phyloP scores from a whole-genome alignment of 2,329 filamentous ascomycete species.

The Ramichloridium luteum region DNA sequence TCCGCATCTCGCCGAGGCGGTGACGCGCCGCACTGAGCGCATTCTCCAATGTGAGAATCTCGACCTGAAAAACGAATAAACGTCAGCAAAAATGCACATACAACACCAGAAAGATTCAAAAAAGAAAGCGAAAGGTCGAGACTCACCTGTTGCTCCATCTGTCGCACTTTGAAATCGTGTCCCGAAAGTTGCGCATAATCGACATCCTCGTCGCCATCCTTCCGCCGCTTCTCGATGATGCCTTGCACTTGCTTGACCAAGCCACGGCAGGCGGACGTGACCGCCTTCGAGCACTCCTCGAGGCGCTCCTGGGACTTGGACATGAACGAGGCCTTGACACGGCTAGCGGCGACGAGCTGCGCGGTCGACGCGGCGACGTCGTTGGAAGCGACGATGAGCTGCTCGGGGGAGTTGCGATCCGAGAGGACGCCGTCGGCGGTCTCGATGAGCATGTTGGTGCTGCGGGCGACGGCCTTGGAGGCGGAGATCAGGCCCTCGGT shows the following conservation, averaged over 20 bases:
- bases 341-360: slow-evolving; percentile 85
- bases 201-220: slow-evolving; percentile 63
- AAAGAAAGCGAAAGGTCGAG: too few species aligned
- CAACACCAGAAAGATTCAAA: not conserved
- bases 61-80: slow-evolving; percentile 51
- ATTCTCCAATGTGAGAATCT: slow-evolving; percentile 94
- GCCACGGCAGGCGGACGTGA: slow-evolving; percentile 74
- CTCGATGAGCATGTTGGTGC: slow-evolving; percentile 93
- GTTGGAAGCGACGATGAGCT: slow-evolving; percentile 95
- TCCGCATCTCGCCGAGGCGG: slow-evolving; percentile 91
- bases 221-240: slow-evolving; percentile 79
- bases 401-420: slow-evolving; percentile 83
- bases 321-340: slow-evolving; percentile 97
- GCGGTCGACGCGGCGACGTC: slow-evolving; percentile 92
- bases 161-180: slow-evolving; percentile 95
- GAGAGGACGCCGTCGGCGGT: slow-evolving; percentile 93
- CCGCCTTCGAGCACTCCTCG: slow-evolving; percentile 83
- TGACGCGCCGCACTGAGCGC: slow-evolving; percentile 64
- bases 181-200: slow-evolving; percentile 81
- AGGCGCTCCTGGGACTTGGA: slow-evolving; percentile 88
- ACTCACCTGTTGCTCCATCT: slow-evolving; percentile 98
- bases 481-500: slow-evolving; percentile 95
- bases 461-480: slow-evolving; percentile 86
- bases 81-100: slow-evolving; percentile 4
- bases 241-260: slow-evolving; percentile 87